These are phyloP conservation scores for Phytophthora melonis DNA, from an alignment of 352 stramenopile species.

Conservation along the genomic window DNA sequence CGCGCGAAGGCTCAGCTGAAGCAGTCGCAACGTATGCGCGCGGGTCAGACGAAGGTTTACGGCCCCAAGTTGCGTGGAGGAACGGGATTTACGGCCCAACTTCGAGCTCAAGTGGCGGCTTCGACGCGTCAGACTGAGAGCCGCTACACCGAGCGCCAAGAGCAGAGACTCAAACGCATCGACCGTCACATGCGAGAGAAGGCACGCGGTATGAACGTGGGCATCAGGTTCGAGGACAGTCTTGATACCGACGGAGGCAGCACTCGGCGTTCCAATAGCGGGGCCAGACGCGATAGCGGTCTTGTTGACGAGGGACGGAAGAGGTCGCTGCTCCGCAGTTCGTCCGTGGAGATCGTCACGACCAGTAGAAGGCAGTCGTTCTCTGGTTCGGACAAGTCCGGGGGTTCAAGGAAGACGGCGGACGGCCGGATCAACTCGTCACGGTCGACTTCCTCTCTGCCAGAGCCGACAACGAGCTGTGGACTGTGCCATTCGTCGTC, in stretches of 20 bases:
- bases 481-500: constrained; percentile 65
- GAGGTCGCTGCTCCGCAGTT: constrained; percentile 5
- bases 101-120: constrained; percentile 57
- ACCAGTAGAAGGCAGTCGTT: constrained; percentile 3
- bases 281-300: background rate
- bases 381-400: constrained; percentile 1
- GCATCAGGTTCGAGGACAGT: constrained; percentile 4
- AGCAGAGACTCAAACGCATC: constrained; percentile 50
- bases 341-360: constrained; percentile 14
- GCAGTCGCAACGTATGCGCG: constrained; percentile 76
- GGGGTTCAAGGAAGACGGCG: background rate
- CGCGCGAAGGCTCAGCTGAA: constrained; percentile 82
- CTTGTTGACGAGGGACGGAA: constrained; percentile 4
- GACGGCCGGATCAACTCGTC: background rate
- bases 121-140: constrained; percentile 58
- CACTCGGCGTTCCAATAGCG: constrained; percentile 21
- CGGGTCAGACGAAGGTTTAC: constrained; percentile 61
- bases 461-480: constrained; percentile 25
- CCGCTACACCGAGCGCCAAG: constrained; percentile 53
- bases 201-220: constrained; percentile 54
- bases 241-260: background rate
- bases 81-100: constrained; percentile 56
- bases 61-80: constrained; percentile 55
- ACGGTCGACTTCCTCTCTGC: background rate
- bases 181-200: constrained; percentile 53